Conservation (phyloP, 805 yeast species). For the Henningerozyma blattae region DNA sequence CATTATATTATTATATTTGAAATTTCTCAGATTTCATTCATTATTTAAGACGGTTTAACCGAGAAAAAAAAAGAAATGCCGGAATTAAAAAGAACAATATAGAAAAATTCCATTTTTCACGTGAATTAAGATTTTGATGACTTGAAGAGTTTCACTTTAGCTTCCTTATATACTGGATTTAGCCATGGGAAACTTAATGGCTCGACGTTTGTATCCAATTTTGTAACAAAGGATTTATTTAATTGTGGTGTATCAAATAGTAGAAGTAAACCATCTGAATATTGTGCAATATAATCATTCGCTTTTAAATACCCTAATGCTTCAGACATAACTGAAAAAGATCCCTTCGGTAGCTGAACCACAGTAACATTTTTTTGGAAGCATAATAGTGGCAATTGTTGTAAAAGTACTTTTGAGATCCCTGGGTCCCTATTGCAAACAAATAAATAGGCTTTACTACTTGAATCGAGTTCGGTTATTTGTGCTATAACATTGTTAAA, state of each 20-base stretch:
- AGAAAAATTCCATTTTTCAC: no score
- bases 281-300: background rate
- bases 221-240: conserved; percentile 10
- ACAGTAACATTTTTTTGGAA: conserved; percentile 29
- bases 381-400: conserved; percentile 47
- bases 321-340: conserved; percentile 8
- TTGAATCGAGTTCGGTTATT: conserved; percentile 33
- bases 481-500: conserved; percentile 43
- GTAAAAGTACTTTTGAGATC: conserved; percentile 36
- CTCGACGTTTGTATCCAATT: conserved; percentile 10
- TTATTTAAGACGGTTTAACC: no score
- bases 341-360: conserved; percentile 47
- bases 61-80: no score
- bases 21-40: no score
- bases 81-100: no score
- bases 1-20: no score
- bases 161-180: conserved; percentile 1
- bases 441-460: conserved; percentile 27
- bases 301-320: background rate
- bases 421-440: conserved; percentile 46
- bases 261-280: conserved; percentile 16
- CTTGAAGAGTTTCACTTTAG: no score
- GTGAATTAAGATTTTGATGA: no score
- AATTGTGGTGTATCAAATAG: conserved; percentile 12
- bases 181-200: conserved; percentile 18